These are phyloP conservation scores for Sanghuangporus weigelae DNA, from an alignment of 1,284 basidiomycete species.

Conservation along the genomic window DNA sequence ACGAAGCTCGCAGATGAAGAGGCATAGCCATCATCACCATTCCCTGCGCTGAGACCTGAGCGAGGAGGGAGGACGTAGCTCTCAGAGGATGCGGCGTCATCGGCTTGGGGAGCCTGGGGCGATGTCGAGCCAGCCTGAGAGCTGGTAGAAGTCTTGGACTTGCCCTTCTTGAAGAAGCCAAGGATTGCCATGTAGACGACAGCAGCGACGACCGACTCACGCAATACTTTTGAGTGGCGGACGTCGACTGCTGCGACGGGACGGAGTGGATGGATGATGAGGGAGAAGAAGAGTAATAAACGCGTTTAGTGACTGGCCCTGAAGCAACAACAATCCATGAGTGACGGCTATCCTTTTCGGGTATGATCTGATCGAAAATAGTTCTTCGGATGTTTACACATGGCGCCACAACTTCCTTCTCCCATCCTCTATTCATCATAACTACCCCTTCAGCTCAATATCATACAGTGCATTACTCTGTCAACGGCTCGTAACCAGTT, in stretches of 20 bases:
- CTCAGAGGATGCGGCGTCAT: slow-evolving; percentile 12
- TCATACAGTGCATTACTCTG: too few species aligned
- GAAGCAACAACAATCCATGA: too few species aligned
- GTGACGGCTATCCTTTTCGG: too few species aligned
- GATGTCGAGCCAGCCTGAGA: slow-evolving; percentile 11
- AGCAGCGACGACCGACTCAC: background rate
- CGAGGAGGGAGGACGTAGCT: slow-evolving; percentile 16
- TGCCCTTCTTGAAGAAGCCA: slow-evolving; percentile 19
- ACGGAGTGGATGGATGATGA: background rate
- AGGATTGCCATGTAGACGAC: slow-evolving; percentile 18
- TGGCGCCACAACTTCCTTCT: background rate
- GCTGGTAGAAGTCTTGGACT: slow-evolving; percentile 13
- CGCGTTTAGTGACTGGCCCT: too few species aligned
- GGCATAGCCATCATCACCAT: slow-evolving; percentile 15
- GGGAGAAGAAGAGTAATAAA: too few species aligned
- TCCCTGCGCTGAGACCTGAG: background rate
- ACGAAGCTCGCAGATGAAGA: slow-evolving; percentile 13
- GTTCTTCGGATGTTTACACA: background rate
- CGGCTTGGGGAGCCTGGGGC: slow-evolving; percentile 1
- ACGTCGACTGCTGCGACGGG: background rate
- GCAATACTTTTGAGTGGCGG: background rate
- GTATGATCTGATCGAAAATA: too few species aligned
- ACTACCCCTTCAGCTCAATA: too few species aligned
- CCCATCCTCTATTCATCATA: too few species aligned
- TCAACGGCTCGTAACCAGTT: too few species aligned